Evolutionary conservation across 176 grass and related monocot species (phyloP).

Genomic region (Cocos nucifera): DNA sequence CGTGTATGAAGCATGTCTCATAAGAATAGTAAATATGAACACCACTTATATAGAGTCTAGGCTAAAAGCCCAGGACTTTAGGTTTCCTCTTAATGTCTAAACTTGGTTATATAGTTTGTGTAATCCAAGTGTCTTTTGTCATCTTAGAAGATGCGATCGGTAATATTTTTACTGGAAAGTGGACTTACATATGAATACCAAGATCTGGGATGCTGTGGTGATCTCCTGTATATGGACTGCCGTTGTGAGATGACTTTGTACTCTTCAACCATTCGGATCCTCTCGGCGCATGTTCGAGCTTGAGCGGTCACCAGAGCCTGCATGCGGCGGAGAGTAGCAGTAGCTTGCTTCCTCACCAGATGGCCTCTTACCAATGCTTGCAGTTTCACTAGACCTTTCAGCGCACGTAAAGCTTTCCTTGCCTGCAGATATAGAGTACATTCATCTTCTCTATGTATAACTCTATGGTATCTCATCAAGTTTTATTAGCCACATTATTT

Average conservation of each 20-base stretch:
- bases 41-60: no score
- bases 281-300: slow-evolving; percentile 8
- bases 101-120: no score
- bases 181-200: background rate
- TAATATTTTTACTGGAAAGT: background rate
- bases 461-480: no score
- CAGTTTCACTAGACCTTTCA: slow-evolving; percentile 20
- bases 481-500: no score
- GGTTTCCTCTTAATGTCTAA: no score
- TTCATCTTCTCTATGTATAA: background rate
- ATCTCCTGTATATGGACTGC: slow-evolving; percentile 12
- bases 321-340: slow-evolving; percentile 16
- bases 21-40: no score
- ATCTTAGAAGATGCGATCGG: no score
- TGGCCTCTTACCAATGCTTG: slow-evolving; percentile 24
- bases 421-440: slow-evolving; percentile 5
- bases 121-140: no score
- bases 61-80: no score
- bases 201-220: background rate
- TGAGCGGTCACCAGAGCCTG: slow-evolving; percentile 7
- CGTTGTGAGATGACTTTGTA: background rate
- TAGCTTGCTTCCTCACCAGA: slow-evolving; percentile 18
- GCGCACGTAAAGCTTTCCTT: slow-evolving; percentile 19
- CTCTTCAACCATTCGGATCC: slow-evolving; percentile 13
- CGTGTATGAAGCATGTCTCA: no score